Percentiles rank a stretch among this genome's conserved stretches.
These are phyloP conservation scores for Colletotrichum magnum DNA, from an alignment of 2,329 filamentous ascomycete genomes.

Conservation along the genomic window DNA sequence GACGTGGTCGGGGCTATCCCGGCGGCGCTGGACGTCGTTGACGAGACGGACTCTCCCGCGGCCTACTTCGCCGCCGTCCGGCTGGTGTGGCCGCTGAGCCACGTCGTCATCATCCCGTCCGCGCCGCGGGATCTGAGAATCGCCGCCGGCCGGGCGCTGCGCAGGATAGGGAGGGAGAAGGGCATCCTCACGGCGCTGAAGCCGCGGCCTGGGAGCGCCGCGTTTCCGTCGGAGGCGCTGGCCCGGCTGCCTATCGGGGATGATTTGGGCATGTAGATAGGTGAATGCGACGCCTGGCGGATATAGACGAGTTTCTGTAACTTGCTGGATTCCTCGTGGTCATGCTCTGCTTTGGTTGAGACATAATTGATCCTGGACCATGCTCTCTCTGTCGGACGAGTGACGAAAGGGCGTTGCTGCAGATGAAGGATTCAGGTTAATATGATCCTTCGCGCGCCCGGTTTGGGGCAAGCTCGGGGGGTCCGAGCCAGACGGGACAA, in stretches of 20 bases:
- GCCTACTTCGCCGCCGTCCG: conserved; percentile 54
- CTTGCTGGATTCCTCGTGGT: too few relatives aligned
- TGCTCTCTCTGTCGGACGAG: too few relatives aligned
- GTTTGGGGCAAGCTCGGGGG: too few relatives aligned
- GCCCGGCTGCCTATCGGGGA: conserved; percentile 24
- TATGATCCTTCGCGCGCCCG: too few relatives aligned
- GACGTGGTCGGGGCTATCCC: conserved; percentile 48
- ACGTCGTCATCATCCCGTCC: conserved; percentile 48
- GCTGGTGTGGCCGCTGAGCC: conserved; percentile 55
- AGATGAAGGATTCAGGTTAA: too few relatives aligned
- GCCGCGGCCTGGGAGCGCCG: conserved; percentile 1
- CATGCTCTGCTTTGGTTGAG: too few relatives aligned
- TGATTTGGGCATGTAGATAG: background rate
- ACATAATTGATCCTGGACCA: too few relatives aligned
- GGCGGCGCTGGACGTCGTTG: conserved; percentile 44
- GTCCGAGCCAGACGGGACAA: too few relatives aligned
- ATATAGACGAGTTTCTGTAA: background rate
- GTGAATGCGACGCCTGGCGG: background rate
- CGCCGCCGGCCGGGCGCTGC: conserved; percentile 47
- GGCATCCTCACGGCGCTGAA: conserved; percentile 55
- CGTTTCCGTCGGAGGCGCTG: conserved; percentile 14
- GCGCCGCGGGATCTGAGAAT: conserved; percentile 48
- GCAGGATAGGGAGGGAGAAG: conserved; percentile 52
- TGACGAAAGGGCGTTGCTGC: too few relatives aligned
- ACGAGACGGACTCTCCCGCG: conserved; percentile 46